These are phyloP conservation scores for Penicillium goetzii DNA, from an alignment of 495 filamentous ascomycete species.

Conservation along the genomic window DNA sequence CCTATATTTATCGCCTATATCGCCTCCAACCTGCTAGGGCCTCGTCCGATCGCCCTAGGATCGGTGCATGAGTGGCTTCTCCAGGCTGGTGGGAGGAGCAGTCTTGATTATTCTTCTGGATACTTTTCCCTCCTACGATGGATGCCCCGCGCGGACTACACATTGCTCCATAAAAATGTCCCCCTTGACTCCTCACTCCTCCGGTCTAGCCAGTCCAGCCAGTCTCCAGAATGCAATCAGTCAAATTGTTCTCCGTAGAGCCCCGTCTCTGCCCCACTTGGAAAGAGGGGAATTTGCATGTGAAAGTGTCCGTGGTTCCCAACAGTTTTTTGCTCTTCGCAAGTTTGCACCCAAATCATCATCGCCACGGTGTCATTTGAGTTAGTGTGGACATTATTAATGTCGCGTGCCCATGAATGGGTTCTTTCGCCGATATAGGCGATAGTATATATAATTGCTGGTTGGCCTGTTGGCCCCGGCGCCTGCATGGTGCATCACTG, in stretches of 20 bases:
- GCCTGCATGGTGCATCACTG: neutral
- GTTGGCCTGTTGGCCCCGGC: neutral
- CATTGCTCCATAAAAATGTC: neutral
- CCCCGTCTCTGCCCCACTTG: constrained; percentile 16
- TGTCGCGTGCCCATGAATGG: constrained; percentile 3
- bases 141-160: neutral
- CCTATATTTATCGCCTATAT: neutral
- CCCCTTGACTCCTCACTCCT: too few relatives aligned
- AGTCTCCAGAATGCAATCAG: neutral
- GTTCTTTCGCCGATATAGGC: constrained; percentile 5
- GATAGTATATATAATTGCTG: neutral
- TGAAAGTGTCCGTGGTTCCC: constrained; percentile 23
- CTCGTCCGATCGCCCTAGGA: neutral
- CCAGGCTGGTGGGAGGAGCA: neutral
- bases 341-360: too few relatives aligned
- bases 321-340: constrained; percentile 16
- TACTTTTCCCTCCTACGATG: neutral
- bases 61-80: neutral
- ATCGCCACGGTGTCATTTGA: too few relatives aligned
- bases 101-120: neutral
- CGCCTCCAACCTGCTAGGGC: neutral
- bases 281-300: constrained; percentile 18
- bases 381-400: neutral
- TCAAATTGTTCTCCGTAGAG: constrained; percentile 12
- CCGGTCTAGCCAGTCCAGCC: too few relatives aligned